These are phyloP conservation scores for Sporisorium sorghi DNA, from an alignment of 1,284 basidiomycete species.

Conservation along the genomic window DNA sequence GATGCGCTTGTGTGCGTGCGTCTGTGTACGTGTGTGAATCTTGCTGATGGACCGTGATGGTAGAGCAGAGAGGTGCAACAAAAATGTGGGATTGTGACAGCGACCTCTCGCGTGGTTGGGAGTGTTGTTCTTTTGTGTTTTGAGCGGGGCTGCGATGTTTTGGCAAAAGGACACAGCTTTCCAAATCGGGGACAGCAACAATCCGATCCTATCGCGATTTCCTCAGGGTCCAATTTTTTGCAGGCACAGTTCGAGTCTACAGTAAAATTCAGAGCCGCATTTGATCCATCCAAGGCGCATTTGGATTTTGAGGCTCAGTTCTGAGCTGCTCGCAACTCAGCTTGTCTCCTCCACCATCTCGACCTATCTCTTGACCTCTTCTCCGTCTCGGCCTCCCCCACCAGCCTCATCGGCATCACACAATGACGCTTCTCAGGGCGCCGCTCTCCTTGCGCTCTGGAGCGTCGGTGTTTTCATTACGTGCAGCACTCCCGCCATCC, in stretches of 20 bases:
- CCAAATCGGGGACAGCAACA: background rate
- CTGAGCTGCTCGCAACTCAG: background rate
- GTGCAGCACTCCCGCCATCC: background rate
- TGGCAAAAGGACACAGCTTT: background rate
- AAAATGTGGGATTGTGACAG: background rate
- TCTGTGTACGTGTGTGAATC: background rate
- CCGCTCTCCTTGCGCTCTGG: constrained; percentile 23
- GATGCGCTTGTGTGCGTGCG: background rate
- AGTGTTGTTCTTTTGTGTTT: constrained; percentile 5
- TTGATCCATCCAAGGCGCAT: background rate
- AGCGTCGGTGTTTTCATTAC: background rate
- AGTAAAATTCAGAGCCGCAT: constrained; percentile 1
- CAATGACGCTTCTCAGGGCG: constrained; percentile 35
- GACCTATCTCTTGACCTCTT: background rate
- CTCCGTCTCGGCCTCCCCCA: background rate
- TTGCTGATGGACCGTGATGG: background rate
- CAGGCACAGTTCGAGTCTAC: background rate
- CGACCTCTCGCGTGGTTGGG: background rate
- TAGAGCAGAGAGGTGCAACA: background rate
- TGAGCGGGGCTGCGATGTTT: constrained; percentile 3
- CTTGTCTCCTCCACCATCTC: constrained; percentile 16
- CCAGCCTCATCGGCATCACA: background rate
- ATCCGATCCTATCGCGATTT: background rate
- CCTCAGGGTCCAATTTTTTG: constrained; percentile 1
- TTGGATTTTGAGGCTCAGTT: constrained; percentile 1